Evolutionary conservation across 306 rosid genomes (phyloP), one percentile per base, ranked within the genome.

Genomic region (Vachellia pachyceras): DNA sequence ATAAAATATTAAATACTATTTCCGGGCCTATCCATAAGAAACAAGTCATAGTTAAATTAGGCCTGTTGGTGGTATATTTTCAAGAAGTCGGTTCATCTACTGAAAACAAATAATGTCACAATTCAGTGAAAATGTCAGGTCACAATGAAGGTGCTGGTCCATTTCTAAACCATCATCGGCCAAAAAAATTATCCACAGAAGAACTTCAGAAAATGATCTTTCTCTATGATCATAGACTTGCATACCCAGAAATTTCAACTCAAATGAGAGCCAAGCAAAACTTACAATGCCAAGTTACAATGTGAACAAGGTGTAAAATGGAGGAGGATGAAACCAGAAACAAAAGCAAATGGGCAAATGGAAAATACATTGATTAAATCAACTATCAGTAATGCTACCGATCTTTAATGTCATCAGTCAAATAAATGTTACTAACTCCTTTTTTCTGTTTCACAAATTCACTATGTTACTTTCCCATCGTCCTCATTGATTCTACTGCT

Each of bases 251-350:
- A 10, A 39, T 65, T 65, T 74, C 47, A 65, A 68, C 12, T 11
- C 61, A 65, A 80, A 64, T 54, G 25, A 54, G n/a, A 42, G 77
- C 76, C 66, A 55, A 75, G 33, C 42, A 67, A 81, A 41, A 76
- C 42, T 55, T 15, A 46, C 33, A 69, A 57, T 45, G 71, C 58
- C 71, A 46, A 65, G 74, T 20, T n/a, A 20, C 50, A 46, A 69
- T n/a, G 20, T 23, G 47, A 77, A 46, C 67, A 50, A 77, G 64
- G 33, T 17, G 39, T 17, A 60, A 58, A 29, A 29, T 29, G 33
- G 2, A 61, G n/a, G n/a, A n/a, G 22, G 36, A 40, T 44, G 69
- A 23, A 37, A 49, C 40, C n/a, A 76, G 8, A 50, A 39, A 25
- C 42, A 64, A 13, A 45, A 45, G 20, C 20, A 29, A 61, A 8